Evolutionary conservation across 257 asterid species (phyloP), one percentile per base, ranked within the genome.

Genomic region (Ehretia macrophylla): DNA sequence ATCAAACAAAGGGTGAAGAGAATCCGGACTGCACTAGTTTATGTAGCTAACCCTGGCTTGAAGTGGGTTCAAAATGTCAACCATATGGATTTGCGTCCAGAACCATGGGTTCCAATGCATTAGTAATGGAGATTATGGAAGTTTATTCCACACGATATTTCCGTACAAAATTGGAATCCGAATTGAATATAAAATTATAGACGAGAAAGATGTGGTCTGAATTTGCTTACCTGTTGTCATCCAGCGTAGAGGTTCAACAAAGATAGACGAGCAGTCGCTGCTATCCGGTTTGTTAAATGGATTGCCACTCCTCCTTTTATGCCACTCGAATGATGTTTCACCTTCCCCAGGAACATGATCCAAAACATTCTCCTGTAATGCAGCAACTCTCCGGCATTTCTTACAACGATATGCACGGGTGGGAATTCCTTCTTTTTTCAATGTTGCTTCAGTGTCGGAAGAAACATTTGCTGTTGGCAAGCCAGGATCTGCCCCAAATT

Each of bases 281-380:
- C 79, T 90, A 11, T 65, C 83, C 16, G 83, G 72, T 66, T 70
- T 81, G 75, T 60, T 75, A 66, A 79, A 84, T 48, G 71, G 82
- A 62, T 73, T 80, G 52, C 95, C 86, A 55, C 97, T 82, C 69
- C 81, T 88, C 86, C 99, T 84, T 78, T 81, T 86, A 70, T 79
- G 77, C 99, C 99, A 93, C 38, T 69, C 83, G 45, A 89, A 93
- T 76, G 89, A 76, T 20, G 85, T 56, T 73, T 89, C 95, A 5
- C 96, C 99, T 70, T 93, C 99, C 27, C 99, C 99, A 3, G 97
- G 97, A 67, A 80, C 85, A 70, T 93, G 97, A 63, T 81, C 92
- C 62, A 93, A 50, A 60, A 89, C 90, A 70, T 93, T 77, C 40
- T 81, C 84, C 79, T 83, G 82, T 78, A 86, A 50, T 8, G 99